phyloP scores from a whole-genome alignment of 129 eudicot species.

The Pittosporum tobira region DNA sequence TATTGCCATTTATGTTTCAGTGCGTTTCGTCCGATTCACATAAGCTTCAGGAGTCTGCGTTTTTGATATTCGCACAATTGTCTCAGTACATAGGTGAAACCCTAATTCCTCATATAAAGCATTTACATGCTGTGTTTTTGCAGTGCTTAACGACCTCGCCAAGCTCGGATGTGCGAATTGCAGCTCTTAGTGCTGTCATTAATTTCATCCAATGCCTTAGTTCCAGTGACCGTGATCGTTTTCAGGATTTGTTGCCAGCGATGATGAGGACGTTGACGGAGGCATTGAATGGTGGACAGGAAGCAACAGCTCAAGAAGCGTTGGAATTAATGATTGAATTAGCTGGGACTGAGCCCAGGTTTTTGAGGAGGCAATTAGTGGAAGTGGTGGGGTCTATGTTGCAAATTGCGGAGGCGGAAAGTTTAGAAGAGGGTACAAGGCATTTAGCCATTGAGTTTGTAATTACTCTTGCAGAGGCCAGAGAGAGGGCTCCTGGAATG shows the following conservation, averaged over 20 bases:
- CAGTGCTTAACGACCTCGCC: constrained; percentile 49
- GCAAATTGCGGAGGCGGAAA: constrained; percentile 92
- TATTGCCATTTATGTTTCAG: constrained; percentile 90
- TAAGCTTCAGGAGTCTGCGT: constrained; percentile 76
- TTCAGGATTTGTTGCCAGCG: constrained; percentile 87
- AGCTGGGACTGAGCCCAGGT: constrained; percentile 98
- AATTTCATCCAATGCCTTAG: constrained; percentile 86
- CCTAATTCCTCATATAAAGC: constrained; percentile 49
- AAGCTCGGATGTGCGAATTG: constrained; percentile 70
- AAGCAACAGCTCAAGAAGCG: constrained; percentile 93
- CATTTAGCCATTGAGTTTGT: constrained; percentile 86
- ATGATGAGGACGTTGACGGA: constrained; percentile 95
- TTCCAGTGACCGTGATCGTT: constrained; percentile 73
- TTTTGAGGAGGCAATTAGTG: constrained; percentile 80
- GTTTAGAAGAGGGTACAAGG: constrained; percentile 81
- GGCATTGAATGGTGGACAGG: constrained; percentile 78
- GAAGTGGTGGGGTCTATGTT: constrained; percentile 95
- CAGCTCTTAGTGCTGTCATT: constrained; percentile 82
- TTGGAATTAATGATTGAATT: constrained; percentile 88
- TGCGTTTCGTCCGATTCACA: constrained; percentile 59
- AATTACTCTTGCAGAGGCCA: constrained; percentile 78
- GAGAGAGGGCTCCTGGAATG: constrained; percentile 93
- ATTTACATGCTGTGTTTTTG: constrained; percentile 67
- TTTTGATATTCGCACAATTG: constrained; percentile 73
- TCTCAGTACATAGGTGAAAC: constrained; percentile 85